Percentiles rank a stretch among this genome's conserved stretches.
Evolutionary conservation across 495 filamentous ascomycete species (phyloP).

Genomic region (Neurospora africana): DNA sequence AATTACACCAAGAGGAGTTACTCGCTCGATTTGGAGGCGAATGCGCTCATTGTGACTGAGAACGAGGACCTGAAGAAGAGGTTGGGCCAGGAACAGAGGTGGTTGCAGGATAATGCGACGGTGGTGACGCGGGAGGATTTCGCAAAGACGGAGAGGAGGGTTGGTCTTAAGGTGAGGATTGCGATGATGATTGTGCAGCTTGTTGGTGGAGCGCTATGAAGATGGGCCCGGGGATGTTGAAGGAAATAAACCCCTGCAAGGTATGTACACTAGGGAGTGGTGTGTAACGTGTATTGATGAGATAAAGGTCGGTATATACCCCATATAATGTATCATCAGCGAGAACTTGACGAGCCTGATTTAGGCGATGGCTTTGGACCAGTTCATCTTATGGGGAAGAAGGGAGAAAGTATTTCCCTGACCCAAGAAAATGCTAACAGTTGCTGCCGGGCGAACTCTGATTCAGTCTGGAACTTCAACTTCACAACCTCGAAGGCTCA

Average conservation of each 20-base stretch:
- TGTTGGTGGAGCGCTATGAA: slow-evolving; percentile 57
- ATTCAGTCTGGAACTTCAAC: not conserved
- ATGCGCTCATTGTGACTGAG: slow-evolving; percentile 71
- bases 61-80: slow-evolving; percentile 62
- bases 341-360: not conserved
- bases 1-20: slow-evolving; percentile 97
- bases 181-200: slow-evolving; percentile 83
- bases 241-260: not conserved
- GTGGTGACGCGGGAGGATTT: slow-evolving; percentile 64
- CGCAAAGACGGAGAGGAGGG: slow-evolving; percentile 65
- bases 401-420: not conserved
- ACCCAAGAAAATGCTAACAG: not conserved
- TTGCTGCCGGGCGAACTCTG: not conserved
- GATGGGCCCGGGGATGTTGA: not conserved
- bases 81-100: slow-evolving; percentile 65
- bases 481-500: not conserved
- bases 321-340: not conserved
- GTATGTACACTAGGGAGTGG: not conserved
- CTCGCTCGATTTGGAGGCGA: slow-evolving; percentile 79
- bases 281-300: slow-evolving; percentile 3
- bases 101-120: slow-evolving; percentile 63
- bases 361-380: not conserved
- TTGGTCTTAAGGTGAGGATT: slow-evolving; percentile 72
- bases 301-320: slow-evolving; percentile 10
- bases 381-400: not conserved